Conservation (phyloP, 192 early-diverging fungal genomes). For the Spizellomyces sp. region DNA sequence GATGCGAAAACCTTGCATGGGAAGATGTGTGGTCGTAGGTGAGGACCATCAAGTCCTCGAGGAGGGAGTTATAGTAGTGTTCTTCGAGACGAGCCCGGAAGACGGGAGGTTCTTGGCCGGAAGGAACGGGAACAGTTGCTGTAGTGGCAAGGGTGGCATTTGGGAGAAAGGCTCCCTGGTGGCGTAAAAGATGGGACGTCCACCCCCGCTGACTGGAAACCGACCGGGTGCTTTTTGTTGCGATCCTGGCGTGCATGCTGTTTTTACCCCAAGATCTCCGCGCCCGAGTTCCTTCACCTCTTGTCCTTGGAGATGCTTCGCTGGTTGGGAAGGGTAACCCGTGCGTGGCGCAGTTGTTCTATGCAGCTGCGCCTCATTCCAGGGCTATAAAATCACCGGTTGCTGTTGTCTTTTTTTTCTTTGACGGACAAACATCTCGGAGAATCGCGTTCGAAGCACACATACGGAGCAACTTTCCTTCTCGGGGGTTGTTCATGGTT, state of each 20-base stretch:
- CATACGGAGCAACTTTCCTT: slow-evolving; percentile 24
- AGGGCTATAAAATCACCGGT: background rate
- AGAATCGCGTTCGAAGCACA: slow-evolving; percentile 39
- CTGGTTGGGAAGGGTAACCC: too few species aligned
- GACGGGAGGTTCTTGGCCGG: background rate
- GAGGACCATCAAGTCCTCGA: slow-evolving; percentile 75
- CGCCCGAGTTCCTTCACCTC: too few species aligned
- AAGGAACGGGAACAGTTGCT: too few species aligned
- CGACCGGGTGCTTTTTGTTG: too few species aligned
- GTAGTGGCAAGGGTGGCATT: too few species aligned
- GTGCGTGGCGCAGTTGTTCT: too few species aligned
- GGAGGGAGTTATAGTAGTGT: slow-evolving; percentile 72
- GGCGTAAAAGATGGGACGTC: too few species aligned
- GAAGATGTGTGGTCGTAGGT: slow-evolving; percentile 69
- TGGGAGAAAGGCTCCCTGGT: too few species aligned
- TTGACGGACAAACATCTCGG: slow-evolving; percentile 31
- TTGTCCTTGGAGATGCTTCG: too few species aligned
- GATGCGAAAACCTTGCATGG: slow-evolving; percentile 33
- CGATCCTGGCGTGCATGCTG: too few species aligned
- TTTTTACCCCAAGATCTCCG: too few species aligned
- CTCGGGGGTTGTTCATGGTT: background rate
- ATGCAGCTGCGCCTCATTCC: background rate
- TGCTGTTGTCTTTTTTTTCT: background rate
- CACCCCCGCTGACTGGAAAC: too few species aligned
- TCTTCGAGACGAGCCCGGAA: slow-evolving; percentile 63